These are phyloP conservation scores for Triglochin maritima DNA, from an alignment of 106 monocot genomes.

Conservation along the genomic window DNA sequence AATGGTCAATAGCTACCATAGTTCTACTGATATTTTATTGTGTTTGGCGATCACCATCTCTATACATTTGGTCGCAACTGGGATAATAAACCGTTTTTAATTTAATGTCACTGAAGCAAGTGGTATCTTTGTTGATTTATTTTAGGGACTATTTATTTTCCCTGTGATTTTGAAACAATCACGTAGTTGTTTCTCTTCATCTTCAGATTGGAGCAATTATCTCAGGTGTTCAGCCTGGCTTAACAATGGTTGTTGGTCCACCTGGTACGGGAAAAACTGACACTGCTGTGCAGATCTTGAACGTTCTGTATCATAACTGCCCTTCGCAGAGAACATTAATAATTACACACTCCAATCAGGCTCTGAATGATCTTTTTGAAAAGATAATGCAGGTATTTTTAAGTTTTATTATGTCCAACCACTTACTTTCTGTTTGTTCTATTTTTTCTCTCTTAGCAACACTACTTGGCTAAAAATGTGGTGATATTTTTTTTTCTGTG, in stretches of 20 bases:
- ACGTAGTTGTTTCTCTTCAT: background rate
- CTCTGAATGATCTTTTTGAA: slow-evolving; percentile 98
- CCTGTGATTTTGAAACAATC: no score
- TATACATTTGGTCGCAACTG: no score
- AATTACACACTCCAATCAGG: slow-evolving; percentile 99
- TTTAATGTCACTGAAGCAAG: no score
- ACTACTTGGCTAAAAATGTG: no score
- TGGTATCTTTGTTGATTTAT: background rate
- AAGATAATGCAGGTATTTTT: slow-evolving; percentile 95
- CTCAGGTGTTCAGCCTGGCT: slow-evolving; percentile 95
- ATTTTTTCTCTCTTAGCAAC: no score
- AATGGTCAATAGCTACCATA: no score
- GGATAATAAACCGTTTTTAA: no score
- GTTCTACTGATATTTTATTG: no score
- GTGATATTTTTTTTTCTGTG: no score
- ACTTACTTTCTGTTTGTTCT: background rate
- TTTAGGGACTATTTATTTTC: background rate
- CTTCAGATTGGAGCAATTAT: slow-evolving; percentile 94
- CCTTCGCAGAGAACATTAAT: slow-evolving; percentile 98
- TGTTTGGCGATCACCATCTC: no score
- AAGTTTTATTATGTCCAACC: background rate
- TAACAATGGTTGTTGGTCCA: slow-evolving; percentile 99
- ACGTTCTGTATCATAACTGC: slow-evolving; percentile 98
- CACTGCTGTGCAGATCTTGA: slow-evolving; percentile 96
- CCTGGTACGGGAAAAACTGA: slow-evolving; percentile 99